Evolutionary conservation across 805 yeast species (phyloP), one percentile per base, ranked within the genome.

Genomic region (Kuraishia floccosa): DNA sequence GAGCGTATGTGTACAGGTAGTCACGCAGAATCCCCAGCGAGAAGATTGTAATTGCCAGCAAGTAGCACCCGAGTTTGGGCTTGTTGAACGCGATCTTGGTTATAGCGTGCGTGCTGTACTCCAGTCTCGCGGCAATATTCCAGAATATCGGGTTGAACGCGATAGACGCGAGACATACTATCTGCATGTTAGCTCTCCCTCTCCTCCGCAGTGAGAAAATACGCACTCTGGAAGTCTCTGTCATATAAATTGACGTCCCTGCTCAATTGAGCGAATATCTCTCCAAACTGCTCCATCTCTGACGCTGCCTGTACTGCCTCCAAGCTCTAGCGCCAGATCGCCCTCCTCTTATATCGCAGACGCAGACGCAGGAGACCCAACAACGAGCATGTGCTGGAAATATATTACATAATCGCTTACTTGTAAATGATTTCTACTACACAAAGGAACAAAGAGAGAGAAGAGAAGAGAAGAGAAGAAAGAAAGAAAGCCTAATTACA

Each of bases 141-240:
- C 98, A 91, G 51, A 87, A 89, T 20, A 82, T 70, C 12, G 98
- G 98, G 52, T 91, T 91, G 70, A 91, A 87, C 11, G 77, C 75
- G 43, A 91, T 81, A 19, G 81, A 70, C 6, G 63, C 67, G 18
- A 83, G 50, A 4, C 89, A 72, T 35, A 59, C 65, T 52, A 28
- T 23, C 14, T 9, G 27, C 10, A 19, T 7, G 7, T 19, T 7
- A 19, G 22, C 7, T 19, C 22, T 19, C 9, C 10, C 7, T 19
- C 22, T 7, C 22, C 10, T 19, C 9, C 7, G 10, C 9, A 19
- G 9, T 7, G 22, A 10, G 7, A 19, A 7, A 19, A 7, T 17
- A 44, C 50, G 17, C 43, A 46, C 51, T 37, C 31, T 48, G 50
- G 27, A 46, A 42, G 24, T 32, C 24, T 31, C 35, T 37, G 21